Base-by-base conservation (phyloP, 179 eudicot genomes). In the Vitellaria paradoxa region DNA sequence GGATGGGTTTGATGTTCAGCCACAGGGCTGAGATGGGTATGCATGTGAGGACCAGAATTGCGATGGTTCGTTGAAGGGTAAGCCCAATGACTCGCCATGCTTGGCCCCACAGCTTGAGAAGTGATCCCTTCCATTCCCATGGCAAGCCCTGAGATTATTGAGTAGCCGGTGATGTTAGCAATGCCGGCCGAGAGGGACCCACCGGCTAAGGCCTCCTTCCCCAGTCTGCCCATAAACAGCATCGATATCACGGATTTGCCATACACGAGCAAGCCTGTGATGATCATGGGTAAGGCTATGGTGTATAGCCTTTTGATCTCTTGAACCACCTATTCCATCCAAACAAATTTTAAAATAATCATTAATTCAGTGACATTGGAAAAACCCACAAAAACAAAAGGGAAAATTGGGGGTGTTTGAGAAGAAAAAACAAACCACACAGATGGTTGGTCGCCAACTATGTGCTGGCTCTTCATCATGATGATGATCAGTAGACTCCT, bases 61-160 rank as follows among this genome's bases (percentile, higher is more conserved):
- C 23, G 23, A 86, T 81, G 49, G 96, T 93, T 14, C 90, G 82
- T 68, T 85, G 89, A 14, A 89, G 88, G 72, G 96, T 90, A 46
- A 87, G 91, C 26, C 85, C 85, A 82, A 93, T 82, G 37, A 90
- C 73, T 24, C 79, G 60, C 86, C 86, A 93, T 85, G 88, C 37
- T 88, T 86, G 30, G 94, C 96, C 0, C 96, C 97, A 40, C 64
- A 87, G 97, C 96, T 76, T 93, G 96, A 46, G 91, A 89, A 42
- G 89, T 78, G 45, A 89, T 89, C 24, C 92, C 86, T 72, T 93
- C 97, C 94, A 91, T 91, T 24, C 97, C 96, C 87, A 88, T 86
- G 76, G 79, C 73, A 8, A 76, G 65, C 65, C 79, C 79, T 1
- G 65, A 66, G 24, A 76, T 66, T 64, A 76, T 85, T 6, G 97